Percentiles rank a stretch among this genome's conserved stretches.
These are phyloP conservation scores for Hanseniaspora jakobsenii DNA, from an alignment of 805 yeast genomes.

Conservation along the genomic window DNA sequence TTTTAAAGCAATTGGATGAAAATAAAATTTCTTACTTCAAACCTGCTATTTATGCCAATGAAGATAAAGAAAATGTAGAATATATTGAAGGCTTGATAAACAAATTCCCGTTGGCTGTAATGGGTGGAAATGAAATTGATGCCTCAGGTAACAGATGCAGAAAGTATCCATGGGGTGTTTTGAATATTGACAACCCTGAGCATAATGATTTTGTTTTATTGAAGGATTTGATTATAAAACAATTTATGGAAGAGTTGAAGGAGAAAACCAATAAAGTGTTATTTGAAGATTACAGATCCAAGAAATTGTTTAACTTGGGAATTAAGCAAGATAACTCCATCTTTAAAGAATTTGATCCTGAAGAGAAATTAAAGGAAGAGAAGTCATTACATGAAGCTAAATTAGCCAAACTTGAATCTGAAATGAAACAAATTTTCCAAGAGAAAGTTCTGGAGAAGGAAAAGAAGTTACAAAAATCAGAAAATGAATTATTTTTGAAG, in stretches of 20 bases:
- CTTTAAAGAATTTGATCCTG: constrained; percentile 91
- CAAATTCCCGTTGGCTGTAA: constrained; percentile 82
- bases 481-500: constrained; percentile 86
- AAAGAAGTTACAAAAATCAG: constrained; percentile 89
- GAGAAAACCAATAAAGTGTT: constrained; percentile 65
- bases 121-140: constrained; percentile 72
- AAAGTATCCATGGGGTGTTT: constrained; percentile 91
- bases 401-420: constrained; percentile 84
- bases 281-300: constrained; percentile 82
- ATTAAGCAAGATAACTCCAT: constrained; percentile 84
- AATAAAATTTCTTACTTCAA: constrained; percentile 65
- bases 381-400: constrained; percentile 86
- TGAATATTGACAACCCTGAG: constrained; percentile 87
- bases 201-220: constrained; percentile 86
- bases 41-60: constrained; percentile 62
- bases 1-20: constrained; percentile 60
- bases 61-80: constrained; percentile 69
- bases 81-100: constrained; percentile 56
- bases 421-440: constrained; percentile 93
- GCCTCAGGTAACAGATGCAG: constrained; percentile 81
- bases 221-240: constrained; percentile 78
- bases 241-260: constrained; percentile 84
- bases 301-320: constrained; percentile 68
- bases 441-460: constrained; percentile 94
- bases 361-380: constrained; percentile 85